Percentiles rank a stretch among this genome's conserved stretches.
Evolutionary conservation across 2,329 filamentous ascomycete genomes (phyloP).

Genomic region (Myotisia sp.): DNA sequence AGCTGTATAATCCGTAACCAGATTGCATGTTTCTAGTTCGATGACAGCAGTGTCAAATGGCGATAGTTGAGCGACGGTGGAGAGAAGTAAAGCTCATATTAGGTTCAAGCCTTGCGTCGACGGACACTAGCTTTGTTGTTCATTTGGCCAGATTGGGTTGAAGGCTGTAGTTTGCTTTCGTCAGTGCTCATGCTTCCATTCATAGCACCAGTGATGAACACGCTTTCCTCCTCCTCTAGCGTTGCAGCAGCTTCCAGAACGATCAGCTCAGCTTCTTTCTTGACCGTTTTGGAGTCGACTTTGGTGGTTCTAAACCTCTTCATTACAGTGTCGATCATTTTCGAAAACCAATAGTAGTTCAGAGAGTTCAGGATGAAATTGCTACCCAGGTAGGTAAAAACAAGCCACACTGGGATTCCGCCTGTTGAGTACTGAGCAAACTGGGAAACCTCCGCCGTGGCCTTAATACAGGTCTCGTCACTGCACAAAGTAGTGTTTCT

Average conservation of each 20-base stretch:
- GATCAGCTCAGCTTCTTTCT: slow-evolving; percentile 18
- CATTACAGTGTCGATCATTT: slow-evolving; percentile 52
- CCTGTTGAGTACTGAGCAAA: slow-evolving; percentile 29
- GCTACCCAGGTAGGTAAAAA: slow-evolving; percentile 41
- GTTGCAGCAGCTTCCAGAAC: slow-evolving; percentile 21
- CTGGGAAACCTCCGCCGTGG: slow-evolving; percentile 35
- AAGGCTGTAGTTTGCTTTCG: neutral
- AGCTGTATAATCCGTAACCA: too few relatives aligned
- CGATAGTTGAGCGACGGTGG: too few relatives aligned
- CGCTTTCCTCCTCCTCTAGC: slow-evolving; percentile 11
- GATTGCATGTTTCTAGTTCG: too few relatives aligned
- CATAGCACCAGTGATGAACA: slow-evolving; percentile 12
- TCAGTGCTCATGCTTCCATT: slow-evolving; percentile 1
- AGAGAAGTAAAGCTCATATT: too few relatives aligned
- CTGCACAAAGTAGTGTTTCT: slow-evolving; percentile 25
- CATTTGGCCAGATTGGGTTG: slow-evolving; percentile 1
- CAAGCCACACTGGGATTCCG: slow-evolving; percentile 44
- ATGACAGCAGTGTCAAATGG: too few relatives aligned
- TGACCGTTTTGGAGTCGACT: slow-evolving; percentile 16
- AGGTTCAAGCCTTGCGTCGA: slow-evolving; percentile 8
- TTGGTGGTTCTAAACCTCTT: slow-evolving; percentile 41
- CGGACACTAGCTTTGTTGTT: slow-evolving; percentile 4
- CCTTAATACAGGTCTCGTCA: slow-evolving; percentile 26
- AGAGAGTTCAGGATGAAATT: slow-evolving; percentile 48
- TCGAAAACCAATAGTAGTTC: slow-evolving; percentile 53